These are phyloP conservation scores for Saccharomycopsis malanga DNA, from an alignment of 805 yeast genomes.

Conservation along the genomic window DNA sequence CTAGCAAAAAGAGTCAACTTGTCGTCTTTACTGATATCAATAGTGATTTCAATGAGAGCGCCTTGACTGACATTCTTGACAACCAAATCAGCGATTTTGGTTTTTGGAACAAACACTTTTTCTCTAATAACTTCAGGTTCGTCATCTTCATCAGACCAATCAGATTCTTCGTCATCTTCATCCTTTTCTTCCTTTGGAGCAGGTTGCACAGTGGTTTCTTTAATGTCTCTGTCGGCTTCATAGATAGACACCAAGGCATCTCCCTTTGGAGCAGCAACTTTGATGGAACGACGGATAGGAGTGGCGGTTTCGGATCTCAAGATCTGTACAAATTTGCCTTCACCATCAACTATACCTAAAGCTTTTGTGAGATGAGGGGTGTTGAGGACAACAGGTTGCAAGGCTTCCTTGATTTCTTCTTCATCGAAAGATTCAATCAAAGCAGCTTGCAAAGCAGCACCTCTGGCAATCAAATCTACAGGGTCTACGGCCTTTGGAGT, in stretches of 20 bases:
- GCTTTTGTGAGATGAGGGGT: constrained; percentile 82
- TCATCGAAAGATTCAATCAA: constrained; percentile 74
- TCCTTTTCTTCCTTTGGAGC: constrained; percentile 47
- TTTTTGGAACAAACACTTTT: constrained; percentile 66
- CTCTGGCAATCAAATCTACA: constrained; percentile 82
- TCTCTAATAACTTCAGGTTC: constrained; percentile 85
- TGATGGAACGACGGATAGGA: constrained; percentile 76
- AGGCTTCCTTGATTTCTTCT: constrained; percentile 72
- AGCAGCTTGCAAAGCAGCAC: constrained; percentile 96
- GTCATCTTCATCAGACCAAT: constrained; percentile 50
- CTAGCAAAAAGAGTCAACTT: constrained; percentile 52
- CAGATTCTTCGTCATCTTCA: constrained; percentile 43
- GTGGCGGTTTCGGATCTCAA: constrained; percentile 79
- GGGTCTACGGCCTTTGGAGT: constrained; percentile 74
- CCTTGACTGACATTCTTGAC: constrained; percentile 62
- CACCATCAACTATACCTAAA: constrained; percentile 73
- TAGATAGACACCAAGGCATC: constrained; percentile 63
- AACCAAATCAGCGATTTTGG: constrained; percentile 69
- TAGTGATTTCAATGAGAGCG: constrained; percentile 53
- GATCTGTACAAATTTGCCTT: constrained; percentile 66
- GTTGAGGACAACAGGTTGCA: constrained; percentile 76
- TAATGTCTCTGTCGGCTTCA: constrained; percentile 80
- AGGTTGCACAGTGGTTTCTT: constrained; percentile 72
- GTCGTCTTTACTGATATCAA: constrained; percentile 54
- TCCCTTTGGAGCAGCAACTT: constrained; percentile 54